A percentile compares a stretch with the other conserved stretches of the same genome.
Conservation (phyloP, 1,284 basidiomycete genomes). For the Sanghuangporus weigelae region DNA sequence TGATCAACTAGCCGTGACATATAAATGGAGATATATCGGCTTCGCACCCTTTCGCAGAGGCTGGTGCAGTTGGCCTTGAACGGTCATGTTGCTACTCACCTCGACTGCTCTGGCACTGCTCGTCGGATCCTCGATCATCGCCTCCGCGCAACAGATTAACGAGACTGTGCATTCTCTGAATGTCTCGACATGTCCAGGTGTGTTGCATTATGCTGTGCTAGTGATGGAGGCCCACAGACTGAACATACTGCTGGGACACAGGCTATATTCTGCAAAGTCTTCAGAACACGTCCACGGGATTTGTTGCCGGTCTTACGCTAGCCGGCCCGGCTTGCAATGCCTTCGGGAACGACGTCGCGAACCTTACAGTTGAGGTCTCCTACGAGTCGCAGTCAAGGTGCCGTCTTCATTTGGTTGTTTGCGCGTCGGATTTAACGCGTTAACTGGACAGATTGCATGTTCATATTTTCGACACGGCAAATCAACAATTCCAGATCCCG, state of each 20-base stretch:
- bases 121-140: not conserved
- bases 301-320: conserved; percentile 53
- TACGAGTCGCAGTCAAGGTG: conserved; percentile 58
- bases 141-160: not conserved
- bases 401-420: conserved; percentile 16
- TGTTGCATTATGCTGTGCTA: not conserved
- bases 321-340: conserved; percentile 63
- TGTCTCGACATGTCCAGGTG: conserved; percentile 32
- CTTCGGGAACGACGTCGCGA: conserved; percentile 61
- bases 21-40: not conserved
- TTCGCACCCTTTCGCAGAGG: not conserved
- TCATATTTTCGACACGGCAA: conserved; percentile 65
- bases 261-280: conserved; percentile 51
- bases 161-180: conserved; percentile 18
- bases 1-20: not conserved
- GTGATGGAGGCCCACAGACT: not conserved
- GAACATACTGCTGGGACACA: conserved; percentile 17
- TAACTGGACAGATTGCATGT: conserved; percentile 57
- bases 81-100: not conserved
- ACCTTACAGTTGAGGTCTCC: conserved; percentile 60
- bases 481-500: conserved; percentile 67
- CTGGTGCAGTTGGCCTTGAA: not conserved
- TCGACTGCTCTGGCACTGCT: not conserved
- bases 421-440: conserved; percentile 15
- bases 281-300: conserved; percentile 39